Conservation (phyloP, 148 eudicot species). For the Chenopodium formosanum region DNA sequence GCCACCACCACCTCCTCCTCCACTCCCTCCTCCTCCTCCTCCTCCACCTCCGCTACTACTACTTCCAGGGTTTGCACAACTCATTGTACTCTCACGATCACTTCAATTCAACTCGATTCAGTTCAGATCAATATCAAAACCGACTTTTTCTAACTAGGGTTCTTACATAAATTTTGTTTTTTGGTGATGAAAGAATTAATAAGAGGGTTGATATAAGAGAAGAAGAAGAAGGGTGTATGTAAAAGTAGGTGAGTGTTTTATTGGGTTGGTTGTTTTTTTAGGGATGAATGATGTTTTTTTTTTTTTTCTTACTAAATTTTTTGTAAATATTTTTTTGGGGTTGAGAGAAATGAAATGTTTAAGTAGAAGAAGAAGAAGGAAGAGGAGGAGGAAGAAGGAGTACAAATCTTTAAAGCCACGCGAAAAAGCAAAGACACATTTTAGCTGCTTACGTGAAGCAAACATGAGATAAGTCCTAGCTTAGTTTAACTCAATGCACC, state of each 20-base stretch:
- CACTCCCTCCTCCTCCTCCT: conserved; percentile 21
- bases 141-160: not conserved
- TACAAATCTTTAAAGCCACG: conserved; percentile 85
- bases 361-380: conserved; percentile 1
- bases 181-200: not conserved
- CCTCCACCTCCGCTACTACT: conserved; percentile 28
- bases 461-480: conserved; percentile 70
- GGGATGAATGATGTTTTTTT: not conserved
- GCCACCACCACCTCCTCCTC: conserved; percentile 41
- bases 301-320: not conserved
- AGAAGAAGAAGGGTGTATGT: not conserved
- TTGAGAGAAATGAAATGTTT: not conserved
- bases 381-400: conserved; percentile 15
- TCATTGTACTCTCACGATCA: not conserved
- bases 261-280: conserved; percentile 20
- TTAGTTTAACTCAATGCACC: conserved; percentile 18
- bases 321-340: not conserved
- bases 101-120: not conserved
- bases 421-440: conserved; percentile 59
- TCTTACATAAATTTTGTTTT: not conserved
- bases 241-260: conserved; percentile 35
- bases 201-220: conserved; percentile 9
- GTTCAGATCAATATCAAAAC: no score
- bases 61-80: conserved; percentile 48
- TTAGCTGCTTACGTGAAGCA: conserved; percentile 97